Evolutionary conservation across 176 grass and related monocot genomes (phyloP).

Genomic region (Eleusine indica): DNA sequence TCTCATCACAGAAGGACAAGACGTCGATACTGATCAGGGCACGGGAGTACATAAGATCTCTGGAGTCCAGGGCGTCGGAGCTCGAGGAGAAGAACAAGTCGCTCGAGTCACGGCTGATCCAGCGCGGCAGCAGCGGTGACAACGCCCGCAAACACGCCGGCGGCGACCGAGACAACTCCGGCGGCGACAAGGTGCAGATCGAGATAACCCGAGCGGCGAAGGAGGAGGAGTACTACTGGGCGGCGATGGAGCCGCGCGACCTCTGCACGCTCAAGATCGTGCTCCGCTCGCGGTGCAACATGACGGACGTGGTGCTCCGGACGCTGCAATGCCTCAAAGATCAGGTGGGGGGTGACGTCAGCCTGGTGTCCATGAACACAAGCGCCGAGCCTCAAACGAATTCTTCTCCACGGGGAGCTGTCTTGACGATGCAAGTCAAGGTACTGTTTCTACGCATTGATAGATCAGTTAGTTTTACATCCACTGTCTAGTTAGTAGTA

Average conservation of each 20-base stretch:
- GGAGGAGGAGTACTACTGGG: not conserved
- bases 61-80: slow-evolving; percentile 57
- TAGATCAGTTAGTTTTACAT: not conserved
- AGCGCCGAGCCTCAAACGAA: not conserved
- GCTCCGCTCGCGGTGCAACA: slow-evolving; percentile 35
- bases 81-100: slow-evolving; percentile 77
- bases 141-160: not conserved
- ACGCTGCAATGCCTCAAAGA: slow-evolving; percentile 61
- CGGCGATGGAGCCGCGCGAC: not conserved
- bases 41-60: slow-evolving; percentile 65
- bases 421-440: slow-evolving; percentile 56
- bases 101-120: slow-evolving; percentile 47
- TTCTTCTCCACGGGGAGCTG: not conserved
- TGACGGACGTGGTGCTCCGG: slow-evolving; percentile 51
- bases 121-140: not conserved
- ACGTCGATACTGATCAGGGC: slow-evolving; percentile 76
- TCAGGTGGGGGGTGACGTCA: slow-evolving; percentile 40
- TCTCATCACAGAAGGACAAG: slow-evolving; percentile 70
- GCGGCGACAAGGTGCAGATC: slow-evolving; percentile 31
- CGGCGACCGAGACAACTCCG: not conserved
- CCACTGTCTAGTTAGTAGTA: too few species aligned
- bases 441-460: slow-evolving; percentile 17
- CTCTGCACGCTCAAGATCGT: slow-evolving; percentile 51
- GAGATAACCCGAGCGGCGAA: slow-evolving; percentile 49
- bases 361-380: slow-evolving; percentile 56